These are phyloP conservation scores for Xylariaceae sp. DNA, from an alignment of 2,329 filamentous ascomycete species.

Conservation along the genomic window DNA sequence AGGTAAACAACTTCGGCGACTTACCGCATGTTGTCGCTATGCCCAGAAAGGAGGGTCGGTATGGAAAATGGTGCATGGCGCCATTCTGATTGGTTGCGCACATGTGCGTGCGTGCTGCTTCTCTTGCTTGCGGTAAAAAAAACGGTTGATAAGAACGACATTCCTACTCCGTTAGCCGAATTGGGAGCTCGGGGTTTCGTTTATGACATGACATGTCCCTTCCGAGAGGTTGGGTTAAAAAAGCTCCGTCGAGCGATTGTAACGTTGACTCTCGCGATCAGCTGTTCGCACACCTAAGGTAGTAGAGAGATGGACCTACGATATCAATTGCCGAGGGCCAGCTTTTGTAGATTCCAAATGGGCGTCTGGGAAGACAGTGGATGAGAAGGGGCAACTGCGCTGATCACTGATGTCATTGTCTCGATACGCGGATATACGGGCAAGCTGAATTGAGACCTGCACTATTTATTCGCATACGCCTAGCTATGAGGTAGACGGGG, in stretches of 20 bases:
- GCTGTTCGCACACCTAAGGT: no score
- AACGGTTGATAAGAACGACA: conserved; percentile 9
- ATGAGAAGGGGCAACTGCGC: no score
- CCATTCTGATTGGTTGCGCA: conserved; percentile 21
- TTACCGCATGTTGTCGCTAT: conserved; percentile 25
- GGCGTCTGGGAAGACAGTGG: no score
- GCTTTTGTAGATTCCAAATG: no score
- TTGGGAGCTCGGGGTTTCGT: conserved; percentile 22
- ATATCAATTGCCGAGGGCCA: no score
- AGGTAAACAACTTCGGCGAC: conserved; percentile 22
- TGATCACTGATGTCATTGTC: not conserved
- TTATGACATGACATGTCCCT: conserved; percentile 19
- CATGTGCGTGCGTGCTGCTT: not conserved
- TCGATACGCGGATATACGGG: not conserved
- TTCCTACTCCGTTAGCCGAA: conserved; percentile 19
- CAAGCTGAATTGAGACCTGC: not conserved
- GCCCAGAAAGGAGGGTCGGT: conserved; percentile 8
- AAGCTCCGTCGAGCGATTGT: not conserved
- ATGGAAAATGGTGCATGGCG: not conserved
- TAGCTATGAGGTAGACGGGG: not conserved
- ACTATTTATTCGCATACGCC: not conserved
- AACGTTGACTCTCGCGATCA: not conserved
- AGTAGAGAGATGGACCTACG: no score
- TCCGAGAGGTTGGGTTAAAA: not conserved
- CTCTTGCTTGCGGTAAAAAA: not conserved